Conservation (phyloP, 768 basidiomycete species). For the Roridomyces roridus region DNA sequence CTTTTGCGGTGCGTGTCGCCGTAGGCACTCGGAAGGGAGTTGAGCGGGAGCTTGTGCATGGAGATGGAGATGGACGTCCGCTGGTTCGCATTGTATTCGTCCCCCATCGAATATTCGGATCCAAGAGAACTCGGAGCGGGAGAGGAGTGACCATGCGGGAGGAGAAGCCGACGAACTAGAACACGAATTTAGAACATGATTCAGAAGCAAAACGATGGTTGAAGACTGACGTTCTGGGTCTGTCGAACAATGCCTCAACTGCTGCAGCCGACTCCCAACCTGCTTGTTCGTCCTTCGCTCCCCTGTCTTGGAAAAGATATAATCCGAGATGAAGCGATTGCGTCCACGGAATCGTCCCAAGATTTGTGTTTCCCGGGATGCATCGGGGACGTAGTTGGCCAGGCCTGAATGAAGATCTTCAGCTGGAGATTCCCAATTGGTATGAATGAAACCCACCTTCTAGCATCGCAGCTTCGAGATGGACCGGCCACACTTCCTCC, state of each 20-base stretch:
- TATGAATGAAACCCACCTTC: constrained; percentile 39
- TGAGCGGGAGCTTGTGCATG: too few relatives aligned
- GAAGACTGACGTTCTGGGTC: background rate
- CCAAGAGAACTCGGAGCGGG: too few relatives aligned
- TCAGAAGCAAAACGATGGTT: background rate
- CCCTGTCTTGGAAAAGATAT: constrained; percentile 51
- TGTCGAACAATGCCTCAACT: background rate
- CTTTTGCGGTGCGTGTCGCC: background rate
- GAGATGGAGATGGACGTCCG: too few relatives aligned
- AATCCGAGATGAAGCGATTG: constrained; percentile 58
- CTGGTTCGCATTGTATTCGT: too few relatives aligned
- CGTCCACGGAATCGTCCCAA: constrained; percentile 55
- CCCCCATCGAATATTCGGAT: too few relatives aligned
- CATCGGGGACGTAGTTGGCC: constrained; percentile 50
- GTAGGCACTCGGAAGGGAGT: background rate
- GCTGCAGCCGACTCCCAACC: constrained; percentile 47
- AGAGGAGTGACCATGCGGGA: too few relatives aligned
- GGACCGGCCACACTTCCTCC: constrained; percentile 1
- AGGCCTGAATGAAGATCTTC: constrained; percentile 39
- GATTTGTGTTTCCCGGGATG: constrained; percentile 51
- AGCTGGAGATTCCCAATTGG: constrained; percentile 11
- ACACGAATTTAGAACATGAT: background rate
- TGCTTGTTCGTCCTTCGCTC: constrained; percentile 54
- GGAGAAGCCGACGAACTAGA: background rate
- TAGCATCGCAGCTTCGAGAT: constrained; percentile 52